Evolutionary conservation across 129 eudicot genomes (phyloP).

Genomic region (Arctium lappa): DNA sequence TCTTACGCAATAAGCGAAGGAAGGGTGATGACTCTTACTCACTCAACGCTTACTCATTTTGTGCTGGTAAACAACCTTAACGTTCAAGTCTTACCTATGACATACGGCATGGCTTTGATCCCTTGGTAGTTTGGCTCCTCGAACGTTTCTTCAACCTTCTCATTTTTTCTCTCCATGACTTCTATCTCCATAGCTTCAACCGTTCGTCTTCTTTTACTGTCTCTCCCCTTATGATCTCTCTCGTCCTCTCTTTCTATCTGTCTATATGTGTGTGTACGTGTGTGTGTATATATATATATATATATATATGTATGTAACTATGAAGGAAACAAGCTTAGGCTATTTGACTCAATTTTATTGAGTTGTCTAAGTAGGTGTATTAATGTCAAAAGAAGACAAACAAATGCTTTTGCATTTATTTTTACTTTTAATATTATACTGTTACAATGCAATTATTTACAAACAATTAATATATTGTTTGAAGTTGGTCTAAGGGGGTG

Average conservation of each 20-base stretch:
- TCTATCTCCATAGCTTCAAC: not conserved
- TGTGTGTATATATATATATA: too few species aligned
- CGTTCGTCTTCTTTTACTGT: not conserved
- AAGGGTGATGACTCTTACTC: too few species aligned
- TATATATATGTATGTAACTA: too few species aligned
- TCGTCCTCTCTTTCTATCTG: not conserved
- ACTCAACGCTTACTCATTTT: not conserved
- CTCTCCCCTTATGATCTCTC: not conserved
- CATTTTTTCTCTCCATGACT: conserved; percentile 24
- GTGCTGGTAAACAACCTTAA: not conserved
- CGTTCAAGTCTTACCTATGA: conserved; percentile 30
- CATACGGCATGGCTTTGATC: conserved; percentile 52
- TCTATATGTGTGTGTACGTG: not conserved
- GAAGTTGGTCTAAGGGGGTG: too few species aligned
- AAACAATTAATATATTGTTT: too few species aligned
- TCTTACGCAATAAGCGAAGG: not conserved
- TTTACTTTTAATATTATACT: not conserved
- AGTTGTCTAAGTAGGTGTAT: not conserved
- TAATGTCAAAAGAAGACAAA: not conserved
- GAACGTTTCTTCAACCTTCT: conserved; percentile 18
- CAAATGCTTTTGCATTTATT: not conserved
- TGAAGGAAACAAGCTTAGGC: not conserved
- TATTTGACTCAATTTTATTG: not conserved
- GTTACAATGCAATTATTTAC: not conserved
- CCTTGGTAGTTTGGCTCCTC: conserved; percentile 39